Evolutionary conservation across 2,329 filamentous ascomycete genomes (phyloP).

Genomic region (Escovopsis weberi): DNA sequence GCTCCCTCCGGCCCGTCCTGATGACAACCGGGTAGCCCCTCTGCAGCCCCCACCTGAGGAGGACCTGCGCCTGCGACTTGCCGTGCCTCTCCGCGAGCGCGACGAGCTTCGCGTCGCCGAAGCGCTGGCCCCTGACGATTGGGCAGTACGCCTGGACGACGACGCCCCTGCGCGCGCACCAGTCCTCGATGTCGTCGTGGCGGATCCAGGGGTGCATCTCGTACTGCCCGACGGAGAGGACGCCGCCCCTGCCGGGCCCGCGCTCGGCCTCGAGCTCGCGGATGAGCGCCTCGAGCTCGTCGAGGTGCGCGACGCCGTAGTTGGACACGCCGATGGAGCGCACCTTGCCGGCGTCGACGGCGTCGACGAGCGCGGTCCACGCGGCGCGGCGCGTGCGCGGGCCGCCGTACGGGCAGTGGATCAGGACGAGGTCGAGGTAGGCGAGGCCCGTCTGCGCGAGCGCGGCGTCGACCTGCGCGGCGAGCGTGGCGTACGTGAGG

Average conservation of each 20-base stretch:
- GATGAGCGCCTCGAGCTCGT: slow-evolving; percentile 45
- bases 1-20: slow-evolving; percentile 54
- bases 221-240: slow-evolving; percentile 73
- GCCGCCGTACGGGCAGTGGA: slow-evolving; percentile 48
- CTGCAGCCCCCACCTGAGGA: slow-evolving; percentile 72
- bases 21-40: slow-evolving; percentile 60
- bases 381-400: slow-evolving; percentile 39
- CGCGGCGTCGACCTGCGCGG: slow-evolving; percentile 47
- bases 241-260: slow-evolving; percentile 49
- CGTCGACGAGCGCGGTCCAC: slow-evolving; percentile 50
- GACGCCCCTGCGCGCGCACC: slow-evolving; percentile 52
- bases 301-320: slow-evolving; percentile 48
- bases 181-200: slow-evolving; percentile 63
- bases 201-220: slow-evolving; percentile 84
- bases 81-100: slow-evolving; percentile 55
- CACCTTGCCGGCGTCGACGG: slow-evolving; percentile 45
- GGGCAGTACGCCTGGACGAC: slow-evolving; percentile 50
- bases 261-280: slow-evolving; percentile 46
- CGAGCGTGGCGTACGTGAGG: slow-evolving; percentile 46
- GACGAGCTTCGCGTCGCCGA: slow-evolving; percentile 51
- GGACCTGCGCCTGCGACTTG: slow-evolving; percentile 60
- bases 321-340: slow-evolving; percentile 50
- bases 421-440: slow-evolving; percentile 53
- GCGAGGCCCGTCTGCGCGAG: slow-evolving; percentile 46
- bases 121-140: slow-evolving; percentile 52